Conservation (phyloP, 768 basidiomycete genomes). For the Coprinellus micaceus region DNA sequence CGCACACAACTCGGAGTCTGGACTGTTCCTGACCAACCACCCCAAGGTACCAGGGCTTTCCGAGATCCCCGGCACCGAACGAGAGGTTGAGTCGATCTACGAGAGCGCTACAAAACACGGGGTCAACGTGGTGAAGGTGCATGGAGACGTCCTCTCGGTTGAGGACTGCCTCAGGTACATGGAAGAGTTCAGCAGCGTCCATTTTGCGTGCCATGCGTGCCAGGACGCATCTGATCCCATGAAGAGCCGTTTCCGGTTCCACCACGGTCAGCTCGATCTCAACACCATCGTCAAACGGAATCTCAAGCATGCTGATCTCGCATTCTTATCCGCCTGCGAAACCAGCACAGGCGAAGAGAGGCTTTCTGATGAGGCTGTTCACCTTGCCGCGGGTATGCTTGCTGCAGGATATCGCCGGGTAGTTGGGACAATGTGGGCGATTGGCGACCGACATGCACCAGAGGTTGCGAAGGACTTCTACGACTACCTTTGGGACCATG, state of each 20-base stretch:
- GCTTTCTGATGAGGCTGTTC: neutral
- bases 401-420: neutral
- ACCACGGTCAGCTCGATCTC: neutral
- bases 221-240: constrained; percentile 22
- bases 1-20: neutral
- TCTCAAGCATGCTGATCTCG: neutral
- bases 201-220: constrained; percentile 32
- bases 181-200: constrained; percentile 17
- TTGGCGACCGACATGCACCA: constrained; percentile 29
- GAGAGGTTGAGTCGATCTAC: constrained; percentile 4
- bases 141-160: constrained; percentile 13
- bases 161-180: constrained; percentile 10
- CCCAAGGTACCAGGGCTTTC: neutral
- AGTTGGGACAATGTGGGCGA: constrained; percentile 33
- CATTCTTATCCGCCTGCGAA: neutral
- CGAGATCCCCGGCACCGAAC: constrained; percentile 7
- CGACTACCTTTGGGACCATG: constrained; percentile 5
- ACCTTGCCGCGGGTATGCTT: neutral
- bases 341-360: neutral
- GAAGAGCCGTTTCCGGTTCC: neutral
- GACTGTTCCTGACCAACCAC: neutral
- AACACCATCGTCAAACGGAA: neutral
- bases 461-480: constrained; percentile 28
- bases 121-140: constrained; percentile 14
- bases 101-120: neutral